Evolutionary conservation across 2,329 filamentous ascomycete genomes (phyloP).

Genomic region (Penicillium sumatraense): DNA sequence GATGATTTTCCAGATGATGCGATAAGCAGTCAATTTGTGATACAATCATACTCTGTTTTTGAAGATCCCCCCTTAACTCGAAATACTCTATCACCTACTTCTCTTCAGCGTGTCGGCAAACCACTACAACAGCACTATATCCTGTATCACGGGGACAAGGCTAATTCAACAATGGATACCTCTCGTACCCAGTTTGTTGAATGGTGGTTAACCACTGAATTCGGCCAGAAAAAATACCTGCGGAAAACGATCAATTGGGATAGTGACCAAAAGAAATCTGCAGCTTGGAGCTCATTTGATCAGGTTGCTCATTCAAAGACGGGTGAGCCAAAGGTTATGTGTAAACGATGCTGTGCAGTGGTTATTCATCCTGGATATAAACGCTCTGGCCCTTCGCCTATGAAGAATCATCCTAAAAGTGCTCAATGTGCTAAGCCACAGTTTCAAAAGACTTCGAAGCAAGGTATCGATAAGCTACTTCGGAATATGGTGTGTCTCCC

Average conservation of each 20-base stretch:
- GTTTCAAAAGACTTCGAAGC: background rate
- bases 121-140: background rate
- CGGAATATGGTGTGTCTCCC: background rate
- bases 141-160: background rate
- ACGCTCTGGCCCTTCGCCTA: background rate
- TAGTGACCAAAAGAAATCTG: background rate
- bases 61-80: background rate
- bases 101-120: background rate
- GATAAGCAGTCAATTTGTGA: background rate
- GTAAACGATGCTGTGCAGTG: background rate
- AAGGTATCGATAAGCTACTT: background rate
- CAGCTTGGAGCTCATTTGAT: conserved; percentile 5
- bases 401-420: conserved; percentile 1
- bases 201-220: background rate
- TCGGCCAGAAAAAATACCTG: background rate
- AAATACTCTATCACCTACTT: background rate
- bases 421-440: background rate
- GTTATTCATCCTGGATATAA: conserved; percentile 1
- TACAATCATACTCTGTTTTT: background rate
- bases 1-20: background rate
- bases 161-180: background rate
- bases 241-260: background rate
- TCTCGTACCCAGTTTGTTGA: background rate
- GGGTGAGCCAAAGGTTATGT: conserved; percentile 1
- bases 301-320: conserved; percentile 6